Percentiles rank a stretch among this genome's conserved stretches.
Evolutionary conservation across 371 early-diverging fungal species (phyloP).

Genomic region (Apophysomyces elegans): DNA sequence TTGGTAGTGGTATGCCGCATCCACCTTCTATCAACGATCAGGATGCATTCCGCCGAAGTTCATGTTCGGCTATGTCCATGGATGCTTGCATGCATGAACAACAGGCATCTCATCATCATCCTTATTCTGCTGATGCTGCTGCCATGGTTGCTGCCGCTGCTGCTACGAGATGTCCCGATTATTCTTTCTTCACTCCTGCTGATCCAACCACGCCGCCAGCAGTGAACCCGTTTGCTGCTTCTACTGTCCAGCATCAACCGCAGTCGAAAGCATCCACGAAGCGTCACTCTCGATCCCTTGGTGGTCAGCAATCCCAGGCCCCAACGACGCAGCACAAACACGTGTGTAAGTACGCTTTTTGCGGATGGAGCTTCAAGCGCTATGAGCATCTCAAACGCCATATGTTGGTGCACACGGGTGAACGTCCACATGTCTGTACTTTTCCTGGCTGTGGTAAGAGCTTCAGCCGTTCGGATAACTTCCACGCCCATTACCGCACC

Average conservation of each 20-base stretch:
- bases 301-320: slow-evolving; percentile 31
- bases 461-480: slow-evolving; percentile 81
- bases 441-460: slow-evolving; percentile 71
- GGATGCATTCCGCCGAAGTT: slow-evolving; percentile 39
- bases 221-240: slow-evolving; percentile 11
- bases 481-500: slow-evolving; percentile 57
- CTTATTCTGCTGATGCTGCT: slow-evolving; percentile 10
- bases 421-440: slow-evolving; percentile 69
- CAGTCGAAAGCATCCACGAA: slow-evolving; percentile 9
- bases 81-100: slow-evolving; percentile 22
- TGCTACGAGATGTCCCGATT: slow-evolving; percentile 13
- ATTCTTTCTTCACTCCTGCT: neutral
- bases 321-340: slow-evolving; percentile 44
- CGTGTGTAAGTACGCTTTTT: slow-evolving; percentile 48
- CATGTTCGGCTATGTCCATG: slow-evolving; percentile 39
- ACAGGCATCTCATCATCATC: neutral
- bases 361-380: slow-evolving; percentile 73
- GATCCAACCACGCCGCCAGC: neutral
- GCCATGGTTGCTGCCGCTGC: slow-evolving; percentile 10
- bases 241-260: neutral
- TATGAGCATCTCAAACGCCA: slow-evolving; percentile 88
- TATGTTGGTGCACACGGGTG: slow-evolving; percentile 72
- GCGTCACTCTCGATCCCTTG: slow-evolving; percentile 14
- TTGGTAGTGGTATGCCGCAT: slow-evolving; percentile 33
- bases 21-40: slow-evolving; percentile 28